Percentiles rank a stretch among this genome's conserved stretches.
phyloP scores from a whole-genome alignment of 345 rosid species.

The Kernera saxatilis region DNA sequence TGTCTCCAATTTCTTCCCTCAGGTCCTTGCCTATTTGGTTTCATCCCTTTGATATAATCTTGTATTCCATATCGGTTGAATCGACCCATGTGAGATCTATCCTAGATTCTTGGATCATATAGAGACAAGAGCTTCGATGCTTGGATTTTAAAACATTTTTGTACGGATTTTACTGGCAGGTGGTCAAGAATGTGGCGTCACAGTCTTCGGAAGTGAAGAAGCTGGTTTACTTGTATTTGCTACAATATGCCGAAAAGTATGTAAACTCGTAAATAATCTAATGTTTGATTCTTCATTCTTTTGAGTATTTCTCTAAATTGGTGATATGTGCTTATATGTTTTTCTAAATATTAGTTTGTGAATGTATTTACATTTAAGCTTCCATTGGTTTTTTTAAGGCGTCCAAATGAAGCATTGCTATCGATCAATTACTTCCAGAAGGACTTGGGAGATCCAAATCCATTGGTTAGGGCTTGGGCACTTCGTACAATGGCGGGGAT shows the following conservation, averaged over 20 bases:
- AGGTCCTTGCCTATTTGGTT: constrained; percentile 36
- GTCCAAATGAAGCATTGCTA: constrained; percentile 92
- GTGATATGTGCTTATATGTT: not conserved
- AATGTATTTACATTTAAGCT: not conserved
- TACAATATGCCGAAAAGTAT: constrained; percentile 94
- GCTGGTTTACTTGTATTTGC: constrained; percentile 86
- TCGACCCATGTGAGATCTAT: not conserved
- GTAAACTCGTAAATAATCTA: constrained; percentile 5
- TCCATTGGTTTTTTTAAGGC: constrained; percentile 44
- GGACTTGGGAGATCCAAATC: constrained; percentile 94
- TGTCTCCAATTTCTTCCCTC: constrained; percentile 96
- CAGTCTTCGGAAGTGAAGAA: constrained; percentile 95
- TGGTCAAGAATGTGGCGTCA: constrained; percentile 92
- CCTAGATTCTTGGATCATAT: not conserved
- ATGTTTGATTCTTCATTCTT: not conserved
- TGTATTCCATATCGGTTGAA: not conserved
- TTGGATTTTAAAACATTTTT: not conserved
- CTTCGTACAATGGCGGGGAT: constrained; percentile 98
- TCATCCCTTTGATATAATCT: not conserved
- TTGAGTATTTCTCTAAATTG: not conserved
- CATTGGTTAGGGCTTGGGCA: constrained; percentile 96
- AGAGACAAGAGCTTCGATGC: not conserved
- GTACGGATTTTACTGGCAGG: constrained; percentile 40
- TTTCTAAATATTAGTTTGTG: not conserved
- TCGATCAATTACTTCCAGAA: constrained; percentile 93